Conservation (phyloP, 2,329 filamentous ascomycete genomes). For the Biscogniauxia mediterranea region DNA sequence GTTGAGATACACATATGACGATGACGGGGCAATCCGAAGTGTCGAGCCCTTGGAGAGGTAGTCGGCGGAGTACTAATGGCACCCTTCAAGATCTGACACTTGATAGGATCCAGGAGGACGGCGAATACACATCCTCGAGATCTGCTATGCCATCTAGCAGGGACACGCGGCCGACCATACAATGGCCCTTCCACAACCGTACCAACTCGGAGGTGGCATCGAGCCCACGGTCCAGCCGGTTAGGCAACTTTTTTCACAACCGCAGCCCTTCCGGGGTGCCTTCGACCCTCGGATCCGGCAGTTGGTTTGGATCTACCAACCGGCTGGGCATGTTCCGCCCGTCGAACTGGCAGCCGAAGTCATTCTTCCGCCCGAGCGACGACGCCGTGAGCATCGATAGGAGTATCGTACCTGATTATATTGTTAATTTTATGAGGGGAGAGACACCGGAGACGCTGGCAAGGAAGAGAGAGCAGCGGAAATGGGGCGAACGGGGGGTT, state of each 20-base stretch:
- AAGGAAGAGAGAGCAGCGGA: constrained; percentile 39
- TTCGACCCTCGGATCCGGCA: constrained; percentile 21
- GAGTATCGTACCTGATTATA: constrained; percentile 54
- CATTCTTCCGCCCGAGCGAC: constrained; percentile 28
- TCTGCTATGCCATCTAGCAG: constrained; percentile 25
- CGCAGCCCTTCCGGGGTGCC: constrained; percentile 5
- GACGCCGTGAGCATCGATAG: constrained; percentile 37
- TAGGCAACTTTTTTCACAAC: constrained; percentile 3
- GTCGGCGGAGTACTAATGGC: constrained; percentile 13
- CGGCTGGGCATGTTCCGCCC: constrained; percentile 23
- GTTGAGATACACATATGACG: constrained; percentile 26
- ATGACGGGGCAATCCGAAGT: constrained; percentile 22
- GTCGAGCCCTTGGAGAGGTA: constrained; percentile 31
- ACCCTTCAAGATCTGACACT: constrained; percentile 20
- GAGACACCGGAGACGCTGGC: constrained; percentile 55
- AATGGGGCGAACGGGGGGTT: constrained; percentile 34
- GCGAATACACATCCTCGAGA: constrained; percentile 27
- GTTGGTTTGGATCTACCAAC: constrained; percentile 5
- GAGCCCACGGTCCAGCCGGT: constrained; percentile 25
- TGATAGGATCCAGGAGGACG: constrained; percentile 26
- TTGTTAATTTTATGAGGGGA: constrained; percentile 53
- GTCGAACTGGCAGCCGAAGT: constrained; percentile 24
- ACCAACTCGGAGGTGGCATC: constrained; percentile 27
- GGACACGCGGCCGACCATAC: constrained; percentile 24
- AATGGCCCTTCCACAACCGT: constrained; percentile 33